phyloP scores from a whole-genome alignment of 2,329 filamentous ascomycete species.

The Monilinia polystroma region DNA sequence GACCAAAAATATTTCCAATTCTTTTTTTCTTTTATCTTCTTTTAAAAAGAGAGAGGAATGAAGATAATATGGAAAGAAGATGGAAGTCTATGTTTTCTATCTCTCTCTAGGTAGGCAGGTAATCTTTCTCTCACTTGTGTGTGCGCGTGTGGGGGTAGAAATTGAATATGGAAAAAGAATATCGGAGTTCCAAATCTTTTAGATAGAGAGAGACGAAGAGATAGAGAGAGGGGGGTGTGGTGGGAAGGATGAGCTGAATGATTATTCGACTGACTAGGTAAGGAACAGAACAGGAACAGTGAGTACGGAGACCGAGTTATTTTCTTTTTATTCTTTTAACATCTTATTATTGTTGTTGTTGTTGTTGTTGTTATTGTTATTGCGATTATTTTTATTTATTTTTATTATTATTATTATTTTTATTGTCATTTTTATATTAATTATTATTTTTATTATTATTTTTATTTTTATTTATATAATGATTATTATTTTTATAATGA shows the following conservation, averaged over 20 bases:
- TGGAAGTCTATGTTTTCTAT: background rate
- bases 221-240: background rate
- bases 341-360: too few species aligned
- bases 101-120: background rate
- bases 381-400: too few species aligned
- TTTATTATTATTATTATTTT: too few species aligned
- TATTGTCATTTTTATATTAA: too few species aligned
- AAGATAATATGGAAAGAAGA: slow-evolving; percentile 4
- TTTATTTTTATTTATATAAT: too few species aligned
- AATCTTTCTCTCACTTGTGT: background rate
- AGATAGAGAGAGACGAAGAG: background rate
- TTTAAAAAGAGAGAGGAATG: background rate
- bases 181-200: background rate
- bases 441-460: too few species aligned
- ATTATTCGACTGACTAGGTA: slow-evolving; percentile 1
- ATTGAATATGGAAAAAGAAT: slow-evolving; percentile 1
- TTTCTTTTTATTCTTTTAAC: background rate
- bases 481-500: too few species aligned
- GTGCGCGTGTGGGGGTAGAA: background rate
- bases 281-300: background rate
- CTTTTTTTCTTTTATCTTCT: background rate
- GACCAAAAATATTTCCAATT: background rate
- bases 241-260: background rate
- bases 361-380: too few species aligned
- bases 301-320: background rate